A percentile compares a stretch with the other conserved stretches of the same genome.
phyloP scores from a whole-genome alignment of 176 grass and related monocot genomes.

The Eragrostis nindensis region DNA sequence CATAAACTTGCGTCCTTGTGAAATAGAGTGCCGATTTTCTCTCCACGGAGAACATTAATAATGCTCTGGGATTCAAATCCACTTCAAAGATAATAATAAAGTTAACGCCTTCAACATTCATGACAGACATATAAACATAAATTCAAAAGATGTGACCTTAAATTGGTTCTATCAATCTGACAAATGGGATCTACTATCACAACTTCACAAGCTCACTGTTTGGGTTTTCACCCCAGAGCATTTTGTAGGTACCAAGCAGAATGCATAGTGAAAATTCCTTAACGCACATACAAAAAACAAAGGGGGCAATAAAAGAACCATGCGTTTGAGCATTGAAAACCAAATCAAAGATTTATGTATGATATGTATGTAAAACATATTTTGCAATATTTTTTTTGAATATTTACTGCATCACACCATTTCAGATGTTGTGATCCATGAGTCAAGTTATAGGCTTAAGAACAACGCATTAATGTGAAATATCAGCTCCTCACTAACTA shows the following conservation, averaged over 20 bases:
- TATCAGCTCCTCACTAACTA: background rate
- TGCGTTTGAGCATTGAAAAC: background rate
- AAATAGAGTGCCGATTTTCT: constrained; percentile 93
- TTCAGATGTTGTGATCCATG: background rate
- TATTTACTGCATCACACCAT: background rate
- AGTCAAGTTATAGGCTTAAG: constrained; percentile 1
- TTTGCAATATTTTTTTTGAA: background rate
- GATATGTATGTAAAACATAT: background rate
- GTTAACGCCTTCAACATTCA: background rate
- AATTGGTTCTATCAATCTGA: background rate
- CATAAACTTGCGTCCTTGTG: constrained; percentile 71
- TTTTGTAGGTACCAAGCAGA: background rate
- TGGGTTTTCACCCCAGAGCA: background rate
- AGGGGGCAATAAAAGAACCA: background rate
- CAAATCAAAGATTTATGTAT: background rate
- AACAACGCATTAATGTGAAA: background rate
- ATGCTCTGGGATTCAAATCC: constrained; percentile 83
- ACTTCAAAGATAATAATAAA: constrained; percentile 56
- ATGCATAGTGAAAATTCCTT: background rate
- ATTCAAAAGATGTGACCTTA: background rate
- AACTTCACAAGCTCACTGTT: background rate
- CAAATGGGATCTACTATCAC: background rate
- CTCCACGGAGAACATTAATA: constrained; percentile 82
- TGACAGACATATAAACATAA: background rate
- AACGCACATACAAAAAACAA: background rate